A percentile compares a stretch with the other conserved stretches of the same genome.
Conservation (phyloP, 2,329 filamentous ascomycete species). For the Hirsutella thompsonii region DNA sequence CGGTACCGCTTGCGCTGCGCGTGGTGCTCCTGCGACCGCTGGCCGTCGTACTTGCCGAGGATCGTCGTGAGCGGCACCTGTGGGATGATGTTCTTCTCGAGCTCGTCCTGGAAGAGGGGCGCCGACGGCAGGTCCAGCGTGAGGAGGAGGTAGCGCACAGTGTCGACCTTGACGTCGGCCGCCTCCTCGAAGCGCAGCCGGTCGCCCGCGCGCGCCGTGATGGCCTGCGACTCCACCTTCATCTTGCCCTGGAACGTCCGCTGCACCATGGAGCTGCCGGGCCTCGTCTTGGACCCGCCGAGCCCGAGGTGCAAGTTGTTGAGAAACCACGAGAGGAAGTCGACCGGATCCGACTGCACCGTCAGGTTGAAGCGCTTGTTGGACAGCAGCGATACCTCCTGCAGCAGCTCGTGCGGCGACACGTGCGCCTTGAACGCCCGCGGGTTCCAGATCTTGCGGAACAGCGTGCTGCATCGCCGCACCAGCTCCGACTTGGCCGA, state of each 20-base stretch:
- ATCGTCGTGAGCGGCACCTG: conserved; percentile 75
- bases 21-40: conserved; percentile 75
- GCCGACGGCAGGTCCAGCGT: conserved; percentile 86
- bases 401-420: conserved; percentile 90
- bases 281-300: conserved; percentile 78
- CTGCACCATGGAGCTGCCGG: conserved; percentile 76
- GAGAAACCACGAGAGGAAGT: conserved; percentile 94
- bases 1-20: conserved; percentile 82
- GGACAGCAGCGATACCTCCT: conserved; percentile 82
- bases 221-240: conserved; percentile 85
- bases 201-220: conserved; percentile 80
- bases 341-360: conserved; percentile 84
- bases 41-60: conserved; percentile 84
- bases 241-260: conserved; percentile 87
- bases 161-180: conserved; percentile 63
- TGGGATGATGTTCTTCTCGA: conserved; percentile 92
- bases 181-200: conserved; percentile 88
- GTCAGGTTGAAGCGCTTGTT: conserved; percentile 89
- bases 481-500: conserved; percentile 62
- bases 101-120: conserved; percentile 89
- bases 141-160: conserved; percentile 75
- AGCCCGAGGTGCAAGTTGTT: conserved; percentile 89
- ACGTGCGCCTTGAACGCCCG: conserved; percentile 94
- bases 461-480: conserved; percentile 74
- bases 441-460: conserved; percentile 97